Evolutionary conservation across 305 asterid species (phyloP).

Genomic region (Solanum hybrid): DNA sequence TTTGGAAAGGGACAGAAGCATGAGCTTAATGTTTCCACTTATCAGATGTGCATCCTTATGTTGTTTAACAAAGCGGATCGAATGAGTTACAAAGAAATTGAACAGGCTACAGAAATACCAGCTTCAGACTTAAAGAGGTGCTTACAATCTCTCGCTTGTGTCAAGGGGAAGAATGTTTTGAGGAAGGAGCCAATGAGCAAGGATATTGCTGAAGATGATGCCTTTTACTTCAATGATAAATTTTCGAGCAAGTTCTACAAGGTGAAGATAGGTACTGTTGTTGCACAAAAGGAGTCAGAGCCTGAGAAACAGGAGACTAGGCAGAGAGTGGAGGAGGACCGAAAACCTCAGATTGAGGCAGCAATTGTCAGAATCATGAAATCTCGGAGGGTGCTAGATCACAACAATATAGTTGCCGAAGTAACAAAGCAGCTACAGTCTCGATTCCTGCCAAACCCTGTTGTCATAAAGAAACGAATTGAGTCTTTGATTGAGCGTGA

Average conservation of each 20-base stretch:
- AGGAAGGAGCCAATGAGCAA: slow-evolving; percentile 27
- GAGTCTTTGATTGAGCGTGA: slow-evolving; percentile 25
- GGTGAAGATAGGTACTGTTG: slow-evolving; percentile 25
- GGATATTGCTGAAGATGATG: slow-evolving; percentile 22
- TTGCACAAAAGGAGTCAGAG: slow-evolving; percentile 23
- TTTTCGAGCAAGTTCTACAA: slow-evolving; percentile 14
- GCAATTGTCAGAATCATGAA: slow-evolving; percentile 25
- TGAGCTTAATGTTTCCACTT: slow-evolving; percentile 22
- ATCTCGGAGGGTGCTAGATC: slow-evolving; percentile 21
- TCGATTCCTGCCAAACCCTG: slow-evolving; percentile 22
- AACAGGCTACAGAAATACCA: slow-evolving; percentile 22
- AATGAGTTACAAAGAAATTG: slow-evolving; percentile 18
- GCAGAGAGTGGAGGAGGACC: slow-evolving; percentile 23
- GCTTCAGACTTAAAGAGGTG: slow-evolving; percentile 21
- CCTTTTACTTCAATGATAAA: slow-evolving; percentile 17
- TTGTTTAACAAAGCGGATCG: slow-evolving; percentile 15
- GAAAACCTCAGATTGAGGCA: slow-evolving; percentile 24
- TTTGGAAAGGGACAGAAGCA: slow-evolving; percentile 24
- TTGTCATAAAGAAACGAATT: slow-evolving; percentile 22
- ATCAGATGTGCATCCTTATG: slow-evolving; percentile 27
- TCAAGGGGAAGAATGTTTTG: slow-evolving; percentile 24
- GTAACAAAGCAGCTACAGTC: slow-evolving; percentile 24
- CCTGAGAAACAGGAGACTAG: slow-evolving; percentile 22
- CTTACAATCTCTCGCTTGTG: slow-evolving; percentile 27
- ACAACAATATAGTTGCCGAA: slow-evolving; percentile 21